phyloP scores from a whole-genome alignment of 2,329 filamentous ascomycete genomes.

The Aphanocladium album region DNA sequence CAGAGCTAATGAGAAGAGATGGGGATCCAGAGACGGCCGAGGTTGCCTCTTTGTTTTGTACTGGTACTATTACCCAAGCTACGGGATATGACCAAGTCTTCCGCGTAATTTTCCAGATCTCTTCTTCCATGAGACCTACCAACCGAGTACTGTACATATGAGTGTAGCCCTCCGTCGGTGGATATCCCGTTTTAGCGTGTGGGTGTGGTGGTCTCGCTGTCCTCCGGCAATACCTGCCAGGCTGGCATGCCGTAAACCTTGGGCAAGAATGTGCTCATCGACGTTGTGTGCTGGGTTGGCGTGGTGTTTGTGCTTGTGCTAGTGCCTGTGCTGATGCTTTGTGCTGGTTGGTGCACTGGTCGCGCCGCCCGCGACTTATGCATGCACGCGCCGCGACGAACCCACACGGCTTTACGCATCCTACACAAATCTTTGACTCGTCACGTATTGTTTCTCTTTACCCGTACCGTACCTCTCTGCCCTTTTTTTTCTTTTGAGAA shows the following conservation, averaged over 20 bases:
- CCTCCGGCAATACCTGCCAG: not conserved
- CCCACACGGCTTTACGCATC: conserved; percentile 2
- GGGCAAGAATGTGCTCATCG: conserved; percentile 2
- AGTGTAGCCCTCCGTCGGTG: not conserved
- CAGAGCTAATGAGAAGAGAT: conserved; percentile 1
- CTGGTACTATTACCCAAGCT: not conserved
- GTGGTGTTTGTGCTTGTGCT: too few relatives aligned
- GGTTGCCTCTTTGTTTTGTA: not conserved
- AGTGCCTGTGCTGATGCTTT: too few relatives aligned
- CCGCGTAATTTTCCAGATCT: conserved; percentile 3
- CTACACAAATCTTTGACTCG: not conserved
- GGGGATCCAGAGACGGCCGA: not conserved
- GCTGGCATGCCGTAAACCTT: conserved; percentile 7
- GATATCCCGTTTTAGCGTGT: not conserved
- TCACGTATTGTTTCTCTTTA: not conserved
- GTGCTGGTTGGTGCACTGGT: not conserved
- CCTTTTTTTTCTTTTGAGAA: not conserved
- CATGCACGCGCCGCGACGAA: conserved; percentile 1
- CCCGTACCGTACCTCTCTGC: too few relatives aligned
- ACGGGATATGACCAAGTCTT: not conserved
- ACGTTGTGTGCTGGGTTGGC: not conserved
- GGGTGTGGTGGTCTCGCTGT: not conserved
- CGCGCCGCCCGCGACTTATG: conserved; percentile 4
- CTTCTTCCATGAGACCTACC: not conserved
- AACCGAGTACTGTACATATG: too few relatives aligned